phyloP scores from a whole-genome alignment of 2,329 filamentous ascomycete genomes.

The Albifimbria verrucaria region DNA sequence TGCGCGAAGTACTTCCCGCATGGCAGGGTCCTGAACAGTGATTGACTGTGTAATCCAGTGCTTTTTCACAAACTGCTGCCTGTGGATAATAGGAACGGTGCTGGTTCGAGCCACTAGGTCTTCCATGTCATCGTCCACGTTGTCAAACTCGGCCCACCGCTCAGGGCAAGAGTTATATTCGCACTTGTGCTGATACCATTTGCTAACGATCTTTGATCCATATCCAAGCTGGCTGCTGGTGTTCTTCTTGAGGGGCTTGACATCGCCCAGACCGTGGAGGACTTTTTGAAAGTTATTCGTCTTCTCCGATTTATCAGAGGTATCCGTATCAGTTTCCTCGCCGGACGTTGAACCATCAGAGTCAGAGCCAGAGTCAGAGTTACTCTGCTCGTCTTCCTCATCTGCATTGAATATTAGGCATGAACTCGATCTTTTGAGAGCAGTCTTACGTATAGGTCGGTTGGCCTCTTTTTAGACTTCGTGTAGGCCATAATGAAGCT shows the following conservation, averaged over 20 bases:
- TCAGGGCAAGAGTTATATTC: constrained; percentile 15
- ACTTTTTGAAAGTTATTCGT: background rate
- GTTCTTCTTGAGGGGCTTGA: constrained; percentile 3
- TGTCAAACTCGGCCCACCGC: constrained; percentile 25
- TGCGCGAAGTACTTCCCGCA: constrained; percentile 23
- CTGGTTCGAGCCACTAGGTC: constrained; percentile 18
- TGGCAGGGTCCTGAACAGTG: constrained; percentile 25
- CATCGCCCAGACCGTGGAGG: background rate
- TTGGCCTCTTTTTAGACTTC: too few species aligned
- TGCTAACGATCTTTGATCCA: constrained; percentile 5
- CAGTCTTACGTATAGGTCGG: too few species aligned
- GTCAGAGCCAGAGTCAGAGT: too few species aligned
- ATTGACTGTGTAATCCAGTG: constrained; percentile 29
- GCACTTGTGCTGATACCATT: constrained; percentile 22
- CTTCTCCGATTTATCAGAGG: too few species aligned
- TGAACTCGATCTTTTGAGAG: too few species aligned
- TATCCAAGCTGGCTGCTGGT: constrained; percentile 2
- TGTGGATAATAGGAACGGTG: constrained; percentile 28
- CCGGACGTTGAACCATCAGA: too few species aligned
- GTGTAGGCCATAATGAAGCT: too few species aligned
- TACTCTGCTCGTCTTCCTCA: too few species aligned
- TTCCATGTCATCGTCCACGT: constrained; percentile 16
- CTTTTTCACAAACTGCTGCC: constrained; percentile 19
- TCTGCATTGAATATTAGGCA: too few species aligned
- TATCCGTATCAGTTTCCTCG: too few species aligned